Evolutionary conservation across 2,329 filamentous ascomycete genomes (phyloP).

Genomic region (Alternaria incomplexa): DNA sequence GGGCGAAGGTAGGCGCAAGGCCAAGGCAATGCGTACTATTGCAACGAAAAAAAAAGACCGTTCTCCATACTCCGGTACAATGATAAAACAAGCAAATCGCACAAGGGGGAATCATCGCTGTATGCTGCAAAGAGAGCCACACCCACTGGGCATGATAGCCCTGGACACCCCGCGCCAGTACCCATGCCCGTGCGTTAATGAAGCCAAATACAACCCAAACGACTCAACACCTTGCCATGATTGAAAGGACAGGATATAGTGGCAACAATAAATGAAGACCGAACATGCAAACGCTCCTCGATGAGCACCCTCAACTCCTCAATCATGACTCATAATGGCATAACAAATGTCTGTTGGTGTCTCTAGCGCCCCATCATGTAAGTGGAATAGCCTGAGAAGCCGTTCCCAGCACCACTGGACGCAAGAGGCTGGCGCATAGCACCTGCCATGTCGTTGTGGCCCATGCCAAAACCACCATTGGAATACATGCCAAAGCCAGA

Average conservation of each 20-base stretch:
- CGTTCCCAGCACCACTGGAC: constrained; percentile 37
- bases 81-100: constrained; percentile 43
- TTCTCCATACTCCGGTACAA: constrained; percentile 39
- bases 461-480: constrained; percentile 46
- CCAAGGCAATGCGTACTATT: constrained; percentile 6
- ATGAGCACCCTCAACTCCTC: constrained; percentile 41
- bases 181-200: constrained; percentile 49
- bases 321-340: constrained; percentile 44
- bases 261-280: constrained; percentile 42
- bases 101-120: constrained; percentile 54
- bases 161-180: constrained; percentile 46
- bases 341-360: constrained; percentile 22
- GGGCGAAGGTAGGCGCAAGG: background rate
- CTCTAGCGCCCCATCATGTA: constrained; percentile 50
- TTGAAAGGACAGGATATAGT: constrained; percentile 51
- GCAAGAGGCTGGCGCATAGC: constrained; percentile 44
- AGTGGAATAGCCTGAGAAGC: constrained; percentile 43
- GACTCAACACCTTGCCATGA: constrained; percentile 51
- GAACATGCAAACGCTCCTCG: constrained; percentile 37
- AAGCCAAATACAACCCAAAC: constrained; percentile 38
- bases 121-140: constrained; percentile 51
- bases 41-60: constrained; percentile 11
- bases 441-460: constrained; percentile 43
- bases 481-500: constrained; percentile 47
- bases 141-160: constrained; percentile 42